Base-by-base conservation (phyloP, 139 green algal species). In the Chlamydomonas applanata region DNA sequence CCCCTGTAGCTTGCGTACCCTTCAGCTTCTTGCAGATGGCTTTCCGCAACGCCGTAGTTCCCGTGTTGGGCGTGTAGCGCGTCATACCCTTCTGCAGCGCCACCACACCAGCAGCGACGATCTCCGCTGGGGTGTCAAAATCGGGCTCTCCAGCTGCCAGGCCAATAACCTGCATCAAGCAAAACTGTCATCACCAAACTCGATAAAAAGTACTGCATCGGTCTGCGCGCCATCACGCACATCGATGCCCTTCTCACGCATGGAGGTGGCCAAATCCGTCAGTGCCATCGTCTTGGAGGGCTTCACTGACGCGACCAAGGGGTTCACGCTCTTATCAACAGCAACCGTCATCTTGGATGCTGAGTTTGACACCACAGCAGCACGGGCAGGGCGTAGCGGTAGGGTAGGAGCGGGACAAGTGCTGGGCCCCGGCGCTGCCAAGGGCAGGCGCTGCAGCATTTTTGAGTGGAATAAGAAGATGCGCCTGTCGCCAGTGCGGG, bases 111-210 rank as follows among this genome's bases (percentile, higher is more conserved):
- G 92, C 93, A 22, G 93, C 86, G 0, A 91, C 74, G 46, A 98
- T 92, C 2, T 75, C 72, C 0, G 73, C 76, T 0, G 96, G 96
- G 0, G 96, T 99, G 83, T 96, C 93, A 78, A 99, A 99, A 79
- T 99, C 96, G 2, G 95, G 94, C 78, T 99, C 96, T 0, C 96
- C 95, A 3, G 93, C 96, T 1, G 94, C 93, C 32, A 99, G 79
- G 3, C 89, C 88, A 46, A 99, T 96, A 19, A 98, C 86, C 77
- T 91, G 80, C 22, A 56, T 59, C 4, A 45, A 5, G 60, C 40
- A 49, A 49, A 11, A 19, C 40, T 7, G 7, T 49, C 40, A 49
- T 49, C 40, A 49, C 40, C 11, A n/a, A 67, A 16, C 19, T 34
- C 4, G 16, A 44, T 67, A 3, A 36, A 67, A 62, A 14, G 54